Evolutionary conservation across 805 yeast genomes (phyloP), one percentile per base, ranked within the genome.

Genomic region (Candida verbasci): DNA sequence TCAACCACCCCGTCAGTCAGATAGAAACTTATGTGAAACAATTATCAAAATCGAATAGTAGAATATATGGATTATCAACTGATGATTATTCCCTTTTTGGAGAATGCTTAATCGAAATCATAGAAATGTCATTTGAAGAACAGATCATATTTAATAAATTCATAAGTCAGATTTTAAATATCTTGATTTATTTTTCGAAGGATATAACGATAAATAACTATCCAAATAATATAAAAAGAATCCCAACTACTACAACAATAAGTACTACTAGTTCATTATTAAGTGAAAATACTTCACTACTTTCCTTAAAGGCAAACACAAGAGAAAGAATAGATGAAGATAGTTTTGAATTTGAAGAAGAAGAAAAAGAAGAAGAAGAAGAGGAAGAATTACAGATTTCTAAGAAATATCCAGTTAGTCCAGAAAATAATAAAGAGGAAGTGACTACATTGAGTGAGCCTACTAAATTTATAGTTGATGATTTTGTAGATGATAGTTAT

Each of bases 81-180:
- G 9, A 27, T 1, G 18, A 42, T 16, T 56, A 54, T 34, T 24
- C 25, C 11, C 30, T 42, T 2, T 33, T 56, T 16, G 57, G 59
- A 3, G 53, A 55, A 32, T 26, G 41, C 6, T 38, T 52, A n/a
- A 29, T 44, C 9, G 16, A 22, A n/a, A 23, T 44, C 1, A 35
- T 51, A 40, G 3, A 37, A 17, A 11, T 20, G 9, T 9, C 18
- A 12, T 22, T 25, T 21, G 36, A 40, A 10, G 9, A 14, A 12
- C 39, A 37, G 29, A 6, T 27, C 2, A 31, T 30, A 11, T 40
- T 37, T 11, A 31, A n/a, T 14, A 38, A 29, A 24, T 41, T 41
- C 16, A 17, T 38, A 17, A 16, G 34, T 11, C 37, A 41, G 17
- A 21, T 34, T 9, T 29, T 38, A 6, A 34, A 32, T 15, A 17